Evolutionary conservation across 768 basidiomycete species (phyloP), one percentile per base, ranked within the genome.

Genomic region (Mycena pura): DNA sequence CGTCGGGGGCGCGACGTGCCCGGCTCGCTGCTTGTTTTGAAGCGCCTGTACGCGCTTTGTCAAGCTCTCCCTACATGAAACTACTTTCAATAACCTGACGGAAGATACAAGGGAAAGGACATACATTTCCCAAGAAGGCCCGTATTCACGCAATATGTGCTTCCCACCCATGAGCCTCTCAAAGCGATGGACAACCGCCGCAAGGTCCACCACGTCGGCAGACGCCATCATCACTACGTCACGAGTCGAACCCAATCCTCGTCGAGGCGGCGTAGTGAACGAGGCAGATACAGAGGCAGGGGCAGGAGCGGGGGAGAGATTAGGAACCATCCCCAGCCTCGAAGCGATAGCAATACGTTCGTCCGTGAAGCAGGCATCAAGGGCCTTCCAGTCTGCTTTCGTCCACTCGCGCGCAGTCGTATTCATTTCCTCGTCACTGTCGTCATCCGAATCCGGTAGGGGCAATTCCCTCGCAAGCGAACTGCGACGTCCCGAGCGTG

Each of bases 311-410:
- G 34, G 47, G 22, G 36, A 48, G 4, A 53, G 28, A 21, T 61
- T 52, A 14, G 31, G 54, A 53, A 64, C 58, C 48, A 67, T 36
- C 59, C 70, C 65, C 63, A 70, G 39, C 8, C 59, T 56, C 17
- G 41, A 72, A 3, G 80, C 85, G 44, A 84, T 65, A 3, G 81
- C 79, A 14, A 90, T 72, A 29, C 90, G 78, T 70, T 89, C 86
- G 52, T 91, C 89, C 11, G 89, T 88, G 63, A 93, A 89, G 68
- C 90, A 92, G 22, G 84, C 84, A 72, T 95, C 93, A 47, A 95
- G 78, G 46, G 79, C 69, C 71, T 90, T 93, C 93, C 93, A 95
- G 50, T 93, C 90, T 21, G 84, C 83, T 68, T 88, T 89, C 4
- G 81, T 79, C 93, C 93, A 95, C 38, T n/a, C n/a, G n/a, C n/a